Conservation (phyloP, 192 early-diverging fungal species). For the Coemansia sp. region DNA sequence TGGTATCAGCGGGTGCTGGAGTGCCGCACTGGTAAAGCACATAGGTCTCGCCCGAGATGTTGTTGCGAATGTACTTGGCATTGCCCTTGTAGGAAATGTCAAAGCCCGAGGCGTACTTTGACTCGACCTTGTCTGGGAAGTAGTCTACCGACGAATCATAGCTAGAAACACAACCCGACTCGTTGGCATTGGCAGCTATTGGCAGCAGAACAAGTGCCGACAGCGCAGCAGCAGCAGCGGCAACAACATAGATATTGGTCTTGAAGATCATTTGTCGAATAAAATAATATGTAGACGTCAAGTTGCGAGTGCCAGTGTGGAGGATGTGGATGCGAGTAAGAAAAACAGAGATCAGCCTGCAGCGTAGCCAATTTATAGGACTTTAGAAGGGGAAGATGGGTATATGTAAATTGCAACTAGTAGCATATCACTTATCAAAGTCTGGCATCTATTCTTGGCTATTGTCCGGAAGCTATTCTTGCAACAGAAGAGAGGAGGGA, state of each 20-base stretch:
- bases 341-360: neutral
- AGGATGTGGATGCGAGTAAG: neutral
- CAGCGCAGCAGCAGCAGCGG: slow-evolving; percentile 12
- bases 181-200: slow-evolving; percentile 14
- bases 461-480: neutral
- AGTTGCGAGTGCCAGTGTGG: neutral
- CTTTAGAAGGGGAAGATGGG: neutral
- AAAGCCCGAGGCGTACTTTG: slow-evolving; percentile 59
- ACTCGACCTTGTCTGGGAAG: slow-evolving; percentile 54
- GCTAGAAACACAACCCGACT: slow-evolving; percentile 24
- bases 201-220: slow-evolving; percentile 6
- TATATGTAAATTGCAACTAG: neutral
- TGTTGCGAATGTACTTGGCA: slow-evolving; percentile 67
- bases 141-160: slow-evolving; percentile 39
- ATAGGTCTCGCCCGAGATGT: slow-evolving; percentile 53
- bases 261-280: slow-evolving; percentile 27
- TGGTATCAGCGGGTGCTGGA: slow-evolving; percentile 41
- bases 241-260: slow-evolving; percentile 4
- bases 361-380: neutral
- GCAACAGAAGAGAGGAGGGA: neutral
- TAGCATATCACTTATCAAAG: neutral
- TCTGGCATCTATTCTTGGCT: neutral
- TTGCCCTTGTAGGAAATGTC: slow-evolving; percentile 59
- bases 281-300: neutral
- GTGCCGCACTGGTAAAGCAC: slow-evolving; percentile 75